Base-by-base conservation (phyloP, 2,329 filamentous ascomycete genomes). In the Plenodomus tracheiphilus region DNA sequence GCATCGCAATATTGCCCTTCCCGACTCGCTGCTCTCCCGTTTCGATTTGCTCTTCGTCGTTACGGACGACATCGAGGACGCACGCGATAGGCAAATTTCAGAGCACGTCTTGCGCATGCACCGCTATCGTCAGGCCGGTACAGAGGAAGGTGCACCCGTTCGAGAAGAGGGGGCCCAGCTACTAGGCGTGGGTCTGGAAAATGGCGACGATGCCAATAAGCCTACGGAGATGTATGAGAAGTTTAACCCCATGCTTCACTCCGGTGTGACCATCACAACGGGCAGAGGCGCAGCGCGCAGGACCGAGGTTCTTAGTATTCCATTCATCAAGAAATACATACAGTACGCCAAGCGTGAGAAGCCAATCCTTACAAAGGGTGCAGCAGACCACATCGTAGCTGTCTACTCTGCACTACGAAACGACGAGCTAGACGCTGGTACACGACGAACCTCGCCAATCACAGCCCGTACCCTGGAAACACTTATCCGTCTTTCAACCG, bases 311-410 rank as follows among this genome's bases (percentile, higher is more conserved):
- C 79, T 99, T 45, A 96, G 89, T 75, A 97, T 99, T 52, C 89
- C 92, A 0, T 99, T 99, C 75, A 91, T 99, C 79, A 99, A 99
- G 78, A 99, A 99, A 76, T 99, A 97, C 73, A 95, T 99, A 39
- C 94, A 99, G 70, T 99, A 99, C 72, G 91, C 94, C 57, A 99
- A 99, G 78, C 88, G 84, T 30, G 81, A 94, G 68, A 95, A 91
- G 81, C 94, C 94, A 0, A 79, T 96, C 35, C 78, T 99, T 53
- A 96, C 92, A 0, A 91, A 94, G 68, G 91, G 91, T 38, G 93
- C 94, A 5, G 90, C 91, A 10, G 91, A 97, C 61, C 89, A 95
- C 56, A 96, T 99, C 65, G 86, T 92, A 32, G 84, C 90, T 25
- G 89, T 92, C 15, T 99, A 97, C 70, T 94, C 95, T 30, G 89